Base-by-base conservation (phyloP, 768 basidiomycete species). In the Russula sp. region DNA sequence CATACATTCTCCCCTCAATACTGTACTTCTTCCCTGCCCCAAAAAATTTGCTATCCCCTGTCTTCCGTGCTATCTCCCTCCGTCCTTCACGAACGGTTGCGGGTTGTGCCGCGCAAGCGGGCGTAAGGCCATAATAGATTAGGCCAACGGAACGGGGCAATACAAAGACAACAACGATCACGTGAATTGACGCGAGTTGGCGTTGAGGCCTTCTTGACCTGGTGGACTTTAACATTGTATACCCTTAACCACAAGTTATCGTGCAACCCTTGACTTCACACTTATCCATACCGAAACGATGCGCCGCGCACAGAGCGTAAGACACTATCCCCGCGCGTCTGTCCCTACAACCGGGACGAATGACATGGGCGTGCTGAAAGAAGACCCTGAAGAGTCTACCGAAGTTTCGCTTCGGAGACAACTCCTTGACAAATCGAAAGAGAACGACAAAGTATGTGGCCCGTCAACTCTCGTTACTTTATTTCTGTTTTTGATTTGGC, bases 391-490 rank as follows among this genome's bases (percentile, higher is more conserved):
- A 49, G 66, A 68, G 34, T 59, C 63, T 24, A 56, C 42, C 16
- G 67, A 69, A 5, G 66, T 65, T 14, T 40, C 58, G 2, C 63
- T 68, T 54, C 54, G 68, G 57, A 58, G 60, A 18, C 66, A 64
- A 48, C 66, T 67, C 55, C 62, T 69, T 16, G 66, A 69, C 24
- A 69, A 69, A 58, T 67, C 67, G 16, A 61, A 54, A 30, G 68
- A 67, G 63, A 69, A 62, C 24, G 68, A 69, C 22, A 61, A 65
- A 49, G 68, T 64, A 58, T 22, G 50, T 46, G 44, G 13, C 5
- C n/a, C 14, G 34, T 14, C 38, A 16, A 22, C 24, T 34, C n/a
- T 46, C 20, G 4, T 13, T 8, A n/a, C n/a, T 22, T 4, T 50
- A 26, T 14, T n/a, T 5, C 28, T n/a, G 51, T 13, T 26, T 10